Evolutionary conservation across 345 rosid genomes (phyloP).

Genomic region (Raphanus raphanistrum): DNA sequence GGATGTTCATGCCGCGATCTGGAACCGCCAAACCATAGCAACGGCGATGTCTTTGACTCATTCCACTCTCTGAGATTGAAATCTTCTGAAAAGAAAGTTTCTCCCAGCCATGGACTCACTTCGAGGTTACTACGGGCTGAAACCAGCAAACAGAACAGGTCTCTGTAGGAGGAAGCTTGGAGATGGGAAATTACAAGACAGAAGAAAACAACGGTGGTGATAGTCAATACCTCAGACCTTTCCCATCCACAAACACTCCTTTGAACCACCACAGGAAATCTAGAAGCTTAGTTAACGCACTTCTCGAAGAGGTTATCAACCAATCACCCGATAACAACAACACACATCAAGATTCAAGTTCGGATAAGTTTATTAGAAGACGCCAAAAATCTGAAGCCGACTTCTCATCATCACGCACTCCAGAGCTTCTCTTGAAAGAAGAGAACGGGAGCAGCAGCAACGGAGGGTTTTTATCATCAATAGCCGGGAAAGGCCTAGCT

Average conservation of each 20-base stretch:
- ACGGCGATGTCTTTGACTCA: slow-evolving; percentile 50
- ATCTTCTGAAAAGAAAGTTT: slow-evolving; percentile 46
- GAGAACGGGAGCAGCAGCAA: slow-evolving; percentile 44
- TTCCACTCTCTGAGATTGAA: slow-evolving; percentile 64
- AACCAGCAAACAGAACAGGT: slow-evolving; percentile 51
- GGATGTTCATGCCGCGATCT: slow-evolving; percentile 39
- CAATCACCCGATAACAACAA: slow-evolving; percentile 34
- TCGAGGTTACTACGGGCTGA: slow-evolving; percentile 73
- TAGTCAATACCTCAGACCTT: slow-evolving; percentile 37
- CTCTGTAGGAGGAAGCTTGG: slow-evolving; percentile 36
- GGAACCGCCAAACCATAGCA: slow-evolving; percentile 25
- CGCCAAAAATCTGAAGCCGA: slow-evolving; percentile 72
- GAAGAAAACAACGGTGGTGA: slow-evolving; percentile 38
- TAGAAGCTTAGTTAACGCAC: slow-evolving; percentile 57
- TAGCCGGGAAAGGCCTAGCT: slow-evolving; percentile 64
- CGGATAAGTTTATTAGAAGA: slow-evolving; percentile 53
- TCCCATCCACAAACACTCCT: slow-evolving; percentile 41
- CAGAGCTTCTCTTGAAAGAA: slow-evolving; percentile 66
- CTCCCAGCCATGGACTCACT: slow-evolving; percentile 73
- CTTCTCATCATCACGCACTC: slow-evolving; percentile 39
- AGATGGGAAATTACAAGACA: slow-evolving; percentile 44
- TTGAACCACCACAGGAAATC: slow-evolving; percentile 53
- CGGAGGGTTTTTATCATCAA: slow-evolving; percentile 47
- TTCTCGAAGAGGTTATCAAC: slow-evolving; percentile 41
- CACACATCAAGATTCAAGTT: slow-evolving; percentile 26